These are phyloP conservation scores for Guadua angustifolia DNA, from an alignment of 176 grass and related monocot species.

Conservation along the genomic window DNA sequence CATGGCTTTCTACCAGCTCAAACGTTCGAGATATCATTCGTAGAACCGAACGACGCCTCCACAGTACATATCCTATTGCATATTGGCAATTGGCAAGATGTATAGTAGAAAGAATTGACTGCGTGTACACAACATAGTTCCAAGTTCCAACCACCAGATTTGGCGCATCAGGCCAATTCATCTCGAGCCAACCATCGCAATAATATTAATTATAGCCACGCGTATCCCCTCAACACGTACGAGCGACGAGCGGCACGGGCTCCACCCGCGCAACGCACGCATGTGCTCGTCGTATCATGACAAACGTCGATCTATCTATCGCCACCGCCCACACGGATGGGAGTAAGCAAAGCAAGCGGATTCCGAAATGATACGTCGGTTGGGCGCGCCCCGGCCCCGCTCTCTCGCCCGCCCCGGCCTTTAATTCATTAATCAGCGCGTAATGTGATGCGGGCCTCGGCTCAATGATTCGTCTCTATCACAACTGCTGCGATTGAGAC, in stretches of 20 bases:
- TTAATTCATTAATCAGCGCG: not conserved
- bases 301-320: not conserved
- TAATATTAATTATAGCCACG: not conserved
- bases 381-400: not conserved
- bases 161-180: slow-evolving; percentile 6
- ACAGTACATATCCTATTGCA: slow-evolving; percentile 12
- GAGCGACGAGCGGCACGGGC: slow-evolving; percentile 10
- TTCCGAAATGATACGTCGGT: slow-evolving; percentile 44
- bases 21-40: not conserved
- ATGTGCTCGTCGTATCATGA: slow-evolving; percentile 52
- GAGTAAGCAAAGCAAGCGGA: not conserved
- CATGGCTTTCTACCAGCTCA: not conserved
- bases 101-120: too few species aligned
- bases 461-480: slow-evolving; percentile 38
- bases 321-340: not conserved
- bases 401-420: not conserved
- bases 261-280: slow-evolving; percentile 23
- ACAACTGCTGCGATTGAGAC: slow-evolving; percentile 38
- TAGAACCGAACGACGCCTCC: not conserved
- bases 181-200: not conserved
- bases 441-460: not conserved
- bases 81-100: not conserved
- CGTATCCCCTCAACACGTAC: slow-evolving; percentile 19
- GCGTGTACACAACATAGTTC: not conserved
- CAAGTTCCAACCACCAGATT: slow-evolving; percentile 39